Percentiles rank a stretch among this genome's conserved stretches.
Evolutionary conservation across 192 early-diverging fungal species (phyloP).

Genomic region (Backusella australiensis): DNA sequence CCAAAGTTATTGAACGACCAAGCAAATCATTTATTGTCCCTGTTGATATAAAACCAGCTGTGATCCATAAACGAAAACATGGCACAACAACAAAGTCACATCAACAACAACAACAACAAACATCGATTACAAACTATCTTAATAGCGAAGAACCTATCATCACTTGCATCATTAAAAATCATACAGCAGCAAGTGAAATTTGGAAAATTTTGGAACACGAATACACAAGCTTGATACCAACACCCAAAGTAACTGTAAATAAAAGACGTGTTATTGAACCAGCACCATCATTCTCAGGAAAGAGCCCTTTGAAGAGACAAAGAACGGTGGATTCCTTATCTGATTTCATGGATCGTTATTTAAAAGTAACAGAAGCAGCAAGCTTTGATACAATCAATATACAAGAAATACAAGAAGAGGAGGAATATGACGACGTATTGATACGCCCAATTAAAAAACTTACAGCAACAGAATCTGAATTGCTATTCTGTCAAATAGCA

Average conservation of each 20-base stretch:
- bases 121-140: background rate
- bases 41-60: background rate
- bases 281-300: background rate
- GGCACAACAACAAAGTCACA: background rate
- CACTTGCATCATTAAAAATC: background rate
- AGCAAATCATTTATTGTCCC: background rate
- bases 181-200: background rate
- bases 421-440: background rate
- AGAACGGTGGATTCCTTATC: background rate
- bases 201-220: background rate
- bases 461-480: background rate
- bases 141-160: background rate
- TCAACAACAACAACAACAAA: background rate
- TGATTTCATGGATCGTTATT: background rate
- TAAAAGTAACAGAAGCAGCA: background rate
- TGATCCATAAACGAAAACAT: background rate
- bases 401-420: background rate
- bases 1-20: background rate
- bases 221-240: background rate
- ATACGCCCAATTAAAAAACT: background rate
- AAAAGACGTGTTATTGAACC: background rate
- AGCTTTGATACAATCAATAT: background rate
- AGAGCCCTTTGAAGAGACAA: background rate
- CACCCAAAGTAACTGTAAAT: background rate
- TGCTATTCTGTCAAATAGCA: background rate